phyloP scores from a whole-genome alignment of 2,329 filamentous ascomycete genomes.

The Atkinsonella hypoxylon region DNA sequence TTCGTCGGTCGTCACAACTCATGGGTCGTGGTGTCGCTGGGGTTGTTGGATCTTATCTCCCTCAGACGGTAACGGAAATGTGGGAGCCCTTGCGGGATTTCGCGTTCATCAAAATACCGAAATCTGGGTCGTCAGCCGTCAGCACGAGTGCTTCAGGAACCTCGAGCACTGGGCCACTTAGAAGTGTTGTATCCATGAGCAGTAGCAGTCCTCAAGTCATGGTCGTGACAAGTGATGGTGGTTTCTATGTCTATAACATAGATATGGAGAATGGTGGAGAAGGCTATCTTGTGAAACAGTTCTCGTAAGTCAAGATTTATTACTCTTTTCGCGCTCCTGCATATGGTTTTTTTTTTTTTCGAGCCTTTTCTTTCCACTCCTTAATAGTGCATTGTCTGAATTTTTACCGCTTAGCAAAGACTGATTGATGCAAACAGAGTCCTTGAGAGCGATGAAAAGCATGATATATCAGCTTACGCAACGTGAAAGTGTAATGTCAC shows the following conservation, averaged over 20 bases:
- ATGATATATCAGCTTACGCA: constrained; percentile 34
- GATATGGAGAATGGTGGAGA: constrained; percentile 92
- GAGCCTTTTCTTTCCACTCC: no score
- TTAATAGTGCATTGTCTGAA: neutral
- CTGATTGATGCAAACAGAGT: constrained; percentile 25
- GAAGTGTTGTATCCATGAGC: constrained; percentile 95
- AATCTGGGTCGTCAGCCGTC: constrained; percentile 23
- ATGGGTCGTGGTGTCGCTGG: constrained; percentile 83
- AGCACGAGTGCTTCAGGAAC: constrained; percentile 17
- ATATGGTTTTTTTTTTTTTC: no score
- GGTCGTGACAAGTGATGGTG: constrained; percentile 93
- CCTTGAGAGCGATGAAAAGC: constrained; percentile 42
- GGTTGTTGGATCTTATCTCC: constrained; percentile 82
- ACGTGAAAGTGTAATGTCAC: no score
- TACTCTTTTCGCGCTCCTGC: neutral
- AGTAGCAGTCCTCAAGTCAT: constrained; percentile 91
- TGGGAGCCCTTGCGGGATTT: constrained; percentile 95
- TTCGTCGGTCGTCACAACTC: constrained; percentile 88
- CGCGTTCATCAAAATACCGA: constrained; percentile 89
- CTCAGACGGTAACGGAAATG: constrained; percentile 90
- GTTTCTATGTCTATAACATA: constrained; percentile 90
- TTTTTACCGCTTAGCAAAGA: neutral
- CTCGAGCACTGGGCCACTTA: constrained; percentile 40
- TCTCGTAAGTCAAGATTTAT: constrained; percentile 54
- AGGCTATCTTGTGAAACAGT: constrained; percentile 81